These are phyloP conservation scores for Xenoacremonium recifei DNA, from an alignment of 2,329 filamentous ascomycete genomes.

Conservation along the genomic window DNA sequence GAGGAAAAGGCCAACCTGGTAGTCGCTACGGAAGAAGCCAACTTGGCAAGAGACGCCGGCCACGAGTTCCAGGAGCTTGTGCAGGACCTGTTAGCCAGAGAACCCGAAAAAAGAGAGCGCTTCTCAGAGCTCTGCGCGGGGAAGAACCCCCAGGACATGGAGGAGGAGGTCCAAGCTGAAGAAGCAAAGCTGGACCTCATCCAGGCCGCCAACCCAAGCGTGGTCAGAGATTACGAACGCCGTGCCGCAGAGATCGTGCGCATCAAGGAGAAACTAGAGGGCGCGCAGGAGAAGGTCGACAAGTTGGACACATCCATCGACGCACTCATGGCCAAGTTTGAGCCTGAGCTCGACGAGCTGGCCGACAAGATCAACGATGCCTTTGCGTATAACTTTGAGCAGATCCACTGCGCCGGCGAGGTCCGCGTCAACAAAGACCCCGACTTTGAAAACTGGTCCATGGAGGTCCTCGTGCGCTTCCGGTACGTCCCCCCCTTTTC, in stretches of 20 bases:
- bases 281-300: constrained; percentile 53
- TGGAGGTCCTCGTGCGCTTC: constrained; percentile 94
- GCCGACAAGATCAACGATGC: constrained; percentile 82
- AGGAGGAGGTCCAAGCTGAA: constrained; percentile 72
- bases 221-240: constrained; percentile 75
- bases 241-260: constrained; percentile 68
- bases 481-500: constrained; percentile 52
- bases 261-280: constrained; percentile 56
- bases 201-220: constrained; percentile 71
- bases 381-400: constrained; percentile 89
- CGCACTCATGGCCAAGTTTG: constrained; percentile 71
- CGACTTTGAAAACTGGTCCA: constrained; percentile 91
- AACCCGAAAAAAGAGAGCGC: constrained; percentile 38
- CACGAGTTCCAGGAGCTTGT: constrained; percentile 33
- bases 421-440: constrained; percentile 85
- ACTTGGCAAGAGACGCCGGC: constrained; percentile 34
- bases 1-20: constrained; percentile 37
- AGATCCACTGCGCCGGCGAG: constrained; percentile 92
- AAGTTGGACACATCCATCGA: constrained; percentile 58
- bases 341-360: constrained; percentile 76
- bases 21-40: constrained; percentile 37
- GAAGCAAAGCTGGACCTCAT: constrained; percentile 76
- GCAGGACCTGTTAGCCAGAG: constrained; percentile 36
- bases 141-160: constrained; percentile 62
- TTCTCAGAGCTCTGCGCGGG: constrained; percentile 44